These are phyloP conservation scores for Populus tremula DNA, from an alignment of 345 rosid species.

Conservation along the genomic window DNA sequence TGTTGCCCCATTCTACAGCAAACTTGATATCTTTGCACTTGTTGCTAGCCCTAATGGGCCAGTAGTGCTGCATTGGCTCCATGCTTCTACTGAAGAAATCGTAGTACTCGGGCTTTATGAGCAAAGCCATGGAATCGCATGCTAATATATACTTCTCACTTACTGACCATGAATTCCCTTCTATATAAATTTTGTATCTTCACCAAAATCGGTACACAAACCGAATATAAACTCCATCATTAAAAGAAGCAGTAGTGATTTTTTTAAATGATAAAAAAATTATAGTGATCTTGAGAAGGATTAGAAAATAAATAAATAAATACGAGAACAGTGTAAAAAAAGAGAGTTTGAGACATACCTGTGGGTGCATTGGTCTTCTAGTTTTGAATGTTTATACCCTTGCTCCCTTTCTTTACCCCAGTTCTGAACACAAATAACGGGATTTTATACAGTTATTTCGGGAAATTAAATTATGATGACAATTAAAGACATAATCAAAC, in stretches of 20 bases:
- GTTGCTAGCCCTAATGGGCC: slow-evolving; percentile 55
- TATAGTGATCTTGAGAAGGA: too few relatives aligned
- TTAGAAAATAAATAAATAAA: too few relatives aligned
- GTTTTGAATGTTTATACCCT: slow-evolving; percentile 12
- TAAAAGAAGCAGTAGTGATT: too few relatives aligned
- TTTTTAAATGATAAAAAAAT: too few relatives aligned
- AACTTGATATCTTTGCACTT: slow-evolving; percentile 56
- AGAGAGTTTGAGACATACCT: background rate
- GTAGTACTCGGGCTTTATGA: slow-evolving; percentile 42
- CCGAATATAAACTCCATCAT: too few relatives aligned
- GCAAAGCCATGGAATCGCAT: slow-evolving; percentile 59
- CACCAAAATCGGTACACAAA: too few relatives aligned
- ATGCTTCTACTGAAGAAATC: slow-evolving; percentile 64
- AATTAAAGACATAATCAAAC: background rate
- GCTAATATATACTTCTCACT: slow-evolving; percentile 78
- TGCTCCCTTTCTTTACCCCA: slow-evolving; percentile 6
- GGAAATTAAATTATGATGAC: background rate
- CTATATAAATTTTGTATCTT: slow-evolving; percentile 70
- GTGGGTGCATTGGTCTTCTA: slow-evolving; percentile 20
- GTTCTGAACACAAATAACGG: background rate
- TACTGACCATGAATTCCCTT: slow-evolving; percentile 82
- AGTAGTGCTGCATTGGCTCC: slow-evolving; percentile 61
- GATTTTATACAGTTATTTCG: background rate
- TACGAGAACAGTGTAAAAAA: background rate
- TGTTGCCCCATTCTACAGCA: slow-evolving; percentile 80